Evolutionary conservation across 164 flowering plant species (phyloP).

Genomic region (Protea cynaroides): DNA sequence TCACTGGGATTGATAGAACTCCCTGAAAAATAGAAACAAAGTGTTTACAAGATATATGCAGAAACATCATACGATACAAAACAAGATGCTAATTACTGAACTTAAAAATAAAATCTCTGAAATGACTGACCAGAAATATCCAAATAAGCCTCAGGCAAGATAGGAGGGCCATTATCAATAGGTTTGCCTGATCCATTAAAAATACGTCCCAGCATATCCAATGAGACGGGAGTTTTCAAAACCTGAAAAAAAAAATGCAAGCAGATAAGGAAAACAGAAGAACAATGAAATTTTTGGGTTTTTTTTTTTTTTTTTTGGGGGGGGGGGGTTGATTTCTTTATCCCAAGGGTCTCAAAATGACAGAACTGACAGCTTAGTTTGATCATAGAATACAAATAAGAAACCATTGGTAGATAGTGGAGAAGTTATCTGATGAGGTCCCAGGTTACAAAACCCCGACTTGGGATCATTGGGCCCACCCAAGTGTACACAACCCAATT

Average conservation of each 20-base stretch:
- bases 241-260: slow-evolving; percentile 46
- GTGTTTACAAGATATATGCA: slow-evolving; percentile 4
- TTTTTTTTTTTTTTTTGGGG: too few species aligned
- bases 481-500: too few species aligned
- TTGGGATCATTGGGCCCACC: too few species aligned
- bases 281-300: neutral
- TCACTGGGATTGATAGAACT: slow-evolving; percentile 99
- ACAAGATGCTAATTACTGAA: neutral
- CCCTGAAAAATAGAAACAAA: slow-evolving; percentile 34
- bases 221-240: slow-evolving; percentile 91
- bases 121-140: slow-evolving; percentile 80
- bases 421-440: too few species aligned
- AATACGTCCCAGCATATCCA: slow-evolving; percentile 99
- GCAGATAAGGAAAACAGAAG: neutral
- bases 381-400: too few species aligned
- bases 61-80: neutral
- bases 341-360: too few species aligned
- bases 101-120: neutral
- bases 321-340: neutral
- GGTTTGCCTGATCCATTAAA: slow-evolving; percentile 99
- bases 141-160: slow-evolving; percentile 94
- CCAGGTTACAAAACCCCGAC: too few species aligned
- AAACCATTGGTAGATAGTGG: too few species aligned
- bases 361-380: too few species aligned
- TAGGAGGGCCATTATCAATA: slow-evolving; percentile 97